Base-by-base conservation (phyloP, 495 filamentous ascomycete genomes). In the Penicillium robsamsonii region DNA sequence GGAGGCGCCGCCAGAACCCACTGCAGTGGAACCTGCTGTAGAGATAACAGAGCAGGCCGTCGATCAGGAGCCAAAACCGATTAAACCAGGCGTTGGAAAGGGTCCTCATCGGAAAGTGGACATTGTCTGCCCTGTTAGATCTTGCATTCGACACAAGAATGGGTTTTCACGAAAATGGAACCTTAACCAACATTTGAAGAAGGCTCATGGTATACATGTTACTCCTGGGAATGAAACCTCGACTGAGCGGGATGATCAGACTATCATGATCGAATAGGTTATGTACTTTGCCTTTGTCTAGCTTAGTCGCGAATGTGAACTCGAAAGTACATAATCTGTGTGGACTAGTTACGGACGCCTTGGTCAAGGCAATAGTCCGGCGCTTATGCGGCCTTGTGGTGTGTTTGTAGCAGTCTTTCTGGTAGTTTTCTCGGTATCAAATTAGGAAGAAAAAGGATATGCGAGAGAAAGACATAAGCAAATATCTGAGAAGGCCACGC, bases 151-250 rank as follows among this genome's bases (percentile, higher is more conserved):
- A 44, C 68, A 73, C 53, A 43, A 22, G 7, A 53, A 72, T 29
- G 71, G 71, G 0, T 77, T 77, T 43, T 68, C 73, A 2, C 70
- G 74, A 13, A 55, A 30, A 15, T 75, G 73, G 73, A 75, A 77
- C 62, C 63, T 77, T 25, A 75, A 71, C 47, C 61, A 66, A 18
- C 74, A 77, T 58, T 51, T 77, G 55, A 66, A 69, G 38, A 59
- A 62, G 3, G 60, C 68, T 40, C 74, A 76, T 59, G 68, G 67
- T 7, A 43, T 52, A 1, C 65, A 70, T 53, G 50, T 30, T 29
- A 45, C 38, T 13, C 31, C 25, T 29, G 47, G 45, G 15, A 25
- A 18, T 5, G 59, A 61, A 3, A 17, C 25, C 18, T 60, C 54
- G 25, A 48, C 37, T 18, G 52, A 50, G 43, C 53, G 41, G 47